Evolutionary conservation across 768 basidiomycete species (phyloP), one percentile per base, ranked within the genome.

Genomic region (Amanita muscaria): DNA sequence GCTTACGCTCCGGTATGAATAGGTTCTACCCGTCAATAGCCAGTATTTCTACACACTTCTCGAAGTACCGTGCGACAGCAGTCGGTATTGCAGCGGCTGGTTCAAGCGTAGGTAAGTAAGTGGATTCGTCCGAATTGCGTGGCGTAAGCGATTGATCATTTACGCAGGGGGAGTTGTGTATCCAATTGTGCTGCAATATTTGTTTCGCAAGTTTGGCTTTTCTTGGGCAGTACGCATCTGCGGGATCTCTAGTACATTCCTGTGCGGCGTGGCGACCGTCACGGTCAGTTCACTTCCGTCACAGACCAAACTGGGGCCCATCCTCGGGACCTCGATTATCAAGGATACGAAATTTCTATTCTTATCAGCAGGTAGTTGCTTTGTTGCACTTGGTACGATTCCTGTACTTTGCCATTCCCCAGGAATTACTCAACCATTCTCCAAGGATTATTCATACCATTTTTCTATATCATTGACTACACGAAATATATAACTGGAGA

Each of bases 21-120:
- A 85, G 82, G 31, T 85, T 84, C 58, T 84, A 83, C 51, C 84
- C 85, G 0, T 67, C 80, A 0, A 63, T 88, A 23, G 70, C 80
- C 3, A 77, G 79, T 41, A 68, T 85, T 8, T 73, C 81, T 0
- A 85, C 79, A 1, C 70, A 79, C 56, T 88, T 85, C 61, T 54
- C 56, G 38, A 71, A 70, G 49, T 77, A 79, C 49, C 73, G 84
- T 11, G 82, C 80, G 3, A 79, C 85, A 2, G 83, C 86, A 0
- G 64, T 83, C 29, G 87, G 87, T 2, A 63, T 89, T 44, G 79
- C 77, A 14, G 69, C 75, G 1, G 75, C 83, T 25, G 87, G 87
- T n/a, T 79, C 80, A 19, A 74, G 80, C 45, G 57, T 75, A 45
- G 81, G 81, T 79, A 40, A 44, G 64, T 34, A n/a, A 21, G 12